These are phyloP conservation scores for Aureobasidium sp. DNA, from an alignment of 2,329 filamentous ascomycete genomes.

Conservation along the genomic window DNA sequence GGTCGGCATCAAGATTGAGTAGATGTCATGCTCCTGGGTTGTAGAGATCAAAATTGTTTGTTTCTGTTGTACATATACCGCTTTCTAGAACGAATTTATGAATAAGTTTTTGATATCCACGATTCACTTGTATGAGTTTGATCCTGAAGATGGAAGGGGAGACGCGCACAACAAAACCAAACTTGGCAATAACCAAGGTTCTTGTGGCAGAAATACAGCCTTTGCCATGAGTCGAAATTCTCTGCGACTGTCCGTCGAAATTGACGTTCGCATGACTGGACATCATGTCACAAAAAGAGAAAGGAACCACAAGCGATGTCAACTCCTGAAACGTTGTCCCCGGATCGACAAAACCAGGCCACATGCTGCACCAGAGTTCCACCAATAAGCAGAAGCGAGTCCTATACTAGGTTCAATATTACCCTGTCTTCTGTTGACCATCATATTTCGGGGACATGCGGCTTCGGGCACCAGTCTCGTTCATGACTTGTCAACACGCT, in stretches of 20 bases:
- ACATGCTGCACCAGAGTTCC: background rate
- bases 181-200: too few species aligned
- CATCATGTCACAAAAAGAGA: background rate
- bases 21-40: constrained; percentile 11
- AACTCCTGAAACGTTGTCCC: background rate
- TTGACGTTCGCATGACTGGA: too few species aligned
- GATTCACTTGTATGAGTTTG: too few species aligned
- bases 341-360: background rate
- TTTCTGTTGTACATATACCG: constrained; percentile 8
- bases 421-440: background rate
- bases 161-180: too few species aligned
- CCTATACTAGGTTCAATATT: background rate
- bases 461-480: background rate
- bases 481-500: too few species aligned
- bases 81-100: constrained; percentile 6
- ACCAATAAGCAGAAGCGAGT: background rate
- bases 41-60: background rate
- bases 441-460: background rate
- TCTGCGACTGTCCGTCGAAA: too few species aligned
- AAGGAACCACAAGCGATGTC: background rate
- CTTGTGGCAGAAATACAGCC: too few species aligned
- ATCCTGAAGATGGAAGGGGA: too few species aligned
- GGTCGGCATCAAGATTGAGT: constrained; percentile 32
- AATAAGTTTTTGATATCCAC: background rate
- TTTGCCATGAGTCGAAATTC: too few species aligned